Conservation (phyloP, 2,329 filamentous ascomycete genomes). For the Thielaviopsis populi region DNA sequence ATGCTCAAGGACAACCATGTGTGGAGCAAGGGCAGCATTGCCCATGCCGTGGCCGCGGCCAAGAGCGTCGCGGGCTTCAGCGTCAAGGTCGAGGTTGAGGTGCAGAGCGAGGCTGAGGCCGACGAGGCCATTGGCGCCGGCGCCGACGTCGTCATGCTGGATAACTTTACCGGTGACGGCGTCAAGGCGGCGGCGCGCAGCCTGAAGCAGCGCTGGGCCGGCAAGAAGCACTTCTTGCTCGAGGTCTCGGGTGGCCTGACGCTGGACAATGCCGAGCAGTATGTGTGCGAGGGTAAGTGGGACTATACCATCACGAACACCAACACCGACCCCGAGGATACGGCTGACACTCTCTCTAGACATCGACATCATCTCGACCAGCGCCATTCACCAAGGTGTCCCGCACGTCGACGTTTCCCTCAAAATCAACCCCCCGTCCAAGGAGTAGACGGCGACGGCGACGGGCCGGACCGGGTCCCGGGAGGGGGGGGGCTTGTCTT, state of each 20-base stretch:
- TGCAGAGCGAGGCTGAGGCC: conserved; percentile 73
- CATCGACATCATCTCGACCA: conserved; percentile 91
- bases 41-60: conserved; percentile 69
- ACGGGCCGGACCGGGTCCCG: neutral
- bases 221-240: conserved; percentile 58
- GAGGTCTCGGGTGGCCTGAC: conserved; percentile 89
- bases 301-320: too few species aligned
- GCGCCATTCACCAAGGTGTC: conserved; percentile 91
- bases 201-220: conserved; percentile 68
- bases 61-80: conserved; percentile 76
- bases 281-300: conserved; percentile 55
- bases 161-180: conserved; percentile 77
- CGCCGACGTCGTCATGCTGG: conserved; percentile 92
- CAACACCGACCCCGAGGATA: too few species aligned
- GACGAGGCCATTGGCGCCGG: conserved; percentile 83
- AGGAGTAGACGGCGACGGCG: neutral
- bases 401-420: conserved; percentile 90
- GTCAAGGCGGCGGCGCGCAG: conserved; percentile 59
- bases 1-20: conserved; percentile 99
- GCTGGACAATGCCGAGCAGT: conserved; percentile 65
- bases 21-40: conserved; percentile 78
- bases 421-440: conserved; percentile 45
- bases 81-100: conserved; percentile 87
- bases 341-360: conserved; percentile 34
- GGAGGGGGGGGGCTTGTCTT: neutral